phyloP scores from a whole-genome alignment of 148 eudicot species.

The Amaranthus hypochondriacus region DNA sequence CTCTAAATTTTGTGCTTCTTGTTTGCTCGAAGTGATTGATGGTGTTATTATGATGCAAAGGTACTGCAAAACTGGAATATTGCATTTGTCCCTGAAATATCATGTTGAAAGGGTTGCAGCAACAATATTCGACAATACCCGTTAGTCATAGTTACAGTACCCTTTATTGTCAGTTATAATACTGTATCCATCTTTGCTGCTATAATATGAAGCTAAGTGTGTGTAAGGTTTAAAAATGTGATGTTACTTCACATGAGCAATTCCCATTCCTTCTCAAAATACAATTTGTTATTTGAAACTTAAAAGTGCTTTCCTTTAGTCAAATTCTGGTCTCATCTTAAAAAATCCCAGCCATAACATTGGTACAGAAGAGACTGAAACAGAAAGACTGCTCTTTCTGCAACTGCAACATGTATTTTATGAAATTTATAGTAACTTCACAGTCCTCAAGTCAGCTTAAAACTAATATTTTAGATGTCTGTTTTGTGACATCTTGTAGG shows the following conservation, averaged over 20 bases:
- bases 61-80: neutral
- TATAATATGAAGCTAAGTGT: neutral
- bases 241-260: neutral
- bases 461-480: neutral
- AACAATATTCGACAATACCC: neutral
- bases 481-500: slow-evolving; percentile 35
- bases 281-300: neutral
- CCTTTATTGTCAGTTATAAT: neutral
- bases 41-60: neutral
- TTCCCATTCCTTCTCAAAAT: neutral
- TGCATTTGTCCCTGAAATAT: neutral
- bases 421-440: no score
- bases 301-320: neutral
- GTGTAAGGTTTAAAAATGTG: neutral
- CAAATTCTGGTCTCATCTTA: neutral
- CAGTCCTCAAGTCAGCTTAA: neutral
- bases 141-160: neutral
- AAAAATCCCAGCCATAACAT: neutral
- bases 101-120: neutral
- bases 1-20: neutral
- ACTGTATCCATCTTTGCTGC: neutral
- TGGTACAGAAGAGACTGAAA: neutral
- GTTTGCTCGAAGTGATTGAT: neutral
- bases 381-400: neutral
- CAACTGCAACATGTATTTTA: no score